phyloP scores from a whole-genome alignment of 441 rosid species.

The Codiaeum variegatum region DNA sequence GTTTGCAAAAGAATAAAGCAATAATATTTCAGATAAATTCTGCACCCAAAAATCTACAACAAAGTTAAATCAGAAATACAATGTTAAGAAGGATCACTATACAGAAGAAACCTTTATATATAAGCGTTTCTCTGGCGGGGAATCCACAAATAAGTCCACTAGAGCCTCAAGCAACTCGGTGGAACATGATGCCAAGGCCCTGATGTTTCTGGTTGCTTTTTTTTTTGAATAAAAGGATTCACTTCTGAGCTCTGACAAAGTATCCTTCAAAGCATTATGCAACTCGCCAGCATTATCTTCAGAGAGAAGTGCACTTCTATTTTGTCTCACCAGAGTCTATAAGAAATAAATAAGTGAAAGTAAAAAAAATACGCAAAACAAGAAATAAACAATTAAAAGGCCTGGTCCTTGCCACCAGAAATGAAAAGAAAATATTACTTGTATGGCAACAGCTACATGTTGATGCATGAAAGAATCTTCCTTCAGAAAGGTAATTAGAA shows the following conservation, averaged over 20 bases:
- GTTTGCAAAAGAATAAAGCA: neutral
- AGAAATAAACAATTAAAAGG: conserved; percentile 4
- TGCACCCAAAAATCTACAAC: neutral
- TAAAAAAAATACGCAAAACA: conserved; percentile 11
- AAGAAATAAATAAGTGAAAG: conserved; percentile 14
- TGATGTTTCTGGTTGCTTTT: conserved; percentile 64
- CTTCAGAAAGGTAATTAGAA: conserved; percentile 51
- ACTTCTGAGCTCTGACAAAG: conserved; percentile 32
- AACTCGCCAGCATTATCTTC: conserved; percentile 29
- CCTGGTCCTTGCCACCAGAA: neutral
- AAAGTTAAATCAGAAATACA: neutral
- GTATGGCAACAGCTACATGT: conserved; percentile 60
- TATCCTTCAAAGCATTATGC: conserved; percentile 29
- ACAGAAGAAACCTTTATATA: conserved; percentile 56
- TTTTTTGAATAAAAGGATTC: conserved; percentile 52
- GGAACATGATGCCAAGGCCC: conserved; percentile 63
- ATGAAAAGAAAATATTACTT: conserved; percentile 39
- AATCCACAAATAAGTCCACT: conserved; percentile 47
- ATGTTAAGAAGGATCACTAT: conserved; percentile 6
- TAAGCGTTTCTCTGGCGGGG: conserved; percentile 44
- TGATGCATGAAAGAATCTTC: conserved; percentile 68
- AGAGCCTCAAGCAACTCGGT: conserved; percentile 69
- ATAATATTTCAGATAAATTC: neutral
- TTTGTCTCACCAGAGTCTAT: conserved; percentile 74
- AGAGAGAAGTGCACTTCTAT: conserved; percentile 40